Evolutionary conservation across 2,329 filamentous ascomycete genomes (phyloP), one percentile per base, ranked within the genome.

Genomic region (Celoporthe dispersa): DNA sequence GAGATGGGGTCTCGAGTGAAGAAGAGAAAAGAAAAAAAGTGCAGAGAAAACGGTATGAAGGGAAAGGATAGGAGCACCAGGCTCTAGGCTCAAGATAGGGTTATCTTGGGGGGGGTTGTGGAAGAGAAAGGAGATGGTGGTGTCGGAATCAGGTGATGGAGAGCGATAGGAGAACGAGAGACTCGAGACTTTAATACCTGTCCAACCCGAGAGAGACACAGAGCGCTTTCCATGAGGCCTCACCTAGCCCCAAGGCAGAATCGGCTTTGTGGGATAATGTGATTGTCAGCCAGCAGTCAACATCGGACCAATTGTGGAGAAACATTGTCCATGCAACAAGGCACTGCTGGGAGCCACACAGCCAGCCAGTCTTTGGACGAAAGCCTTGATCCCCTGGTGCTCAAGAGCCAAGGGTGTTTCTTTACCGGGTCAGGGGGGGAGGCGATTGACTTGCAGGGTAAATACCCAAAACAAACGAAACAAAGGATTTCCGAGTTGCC

Each of bases 161-260:
- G 25, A 28, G 51, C 35, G 28, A 33, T 44, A 51, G 41, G 39
- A 14, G 3, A 64, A 41, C 62, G 62, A 51, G 66, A 62, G 39
- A 33, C 55, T 60, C 57, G 51, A 41, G 16, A 19, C 28, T 68
- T 68, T 68, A 68, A 67, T 68, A 68, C 57, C 55, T 48, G n/a
- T 39, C 37, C 19, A 41, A 28, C 41, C 28, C 39, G 60, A 25
- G 22, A n/a, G n/a, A n/a, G n/a, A n/a, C n/a, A n/a, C n/a, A n/a
- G 35, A 41, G 25, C 55, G 31, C 59, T n/a, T 11, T 59, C 25
- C 33, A 66, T 66, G 64, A 66, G 64, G 64, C 64, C 64, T 59
- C 31, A 33, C 51, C 48, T 22, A 35, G 53, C 25, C 16, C 14
- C 37, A 39, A 64, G 53, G 37, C n/a, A 66, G 64, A 37, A 55